These are phyloP conservation scores for Phlegmacium glaucopus DNA, from an alignment of 768 basidiomycete species.

Conservation along the genomic window DNA sequence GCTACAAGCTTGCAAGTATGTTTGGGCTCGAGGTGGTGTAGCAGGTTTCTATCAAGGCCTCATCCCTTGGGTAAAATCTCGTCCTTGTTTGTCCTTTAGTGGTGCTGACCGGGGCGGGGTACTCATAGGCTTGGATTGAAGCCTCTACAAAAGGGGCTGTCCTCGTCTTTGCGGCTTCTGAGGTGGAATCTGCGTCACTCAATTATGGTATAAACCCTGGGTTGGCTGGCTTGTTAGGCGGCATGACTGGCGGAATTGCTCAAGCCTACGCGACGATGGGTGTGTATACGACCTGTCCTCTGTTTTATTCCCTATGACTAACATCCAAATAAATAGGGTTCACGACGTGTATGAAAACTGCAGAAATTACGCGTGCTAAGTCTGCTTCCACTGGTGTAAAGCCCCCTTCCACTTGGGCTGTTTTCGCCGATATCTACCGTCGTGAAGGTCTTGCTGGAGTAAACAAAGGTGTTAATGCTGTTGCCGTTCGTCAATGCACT, in stretches of 20 bases:
- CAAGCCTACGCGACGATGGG: constrained; percentile 99
- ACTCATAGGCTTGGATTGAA: constrained; percentile 99
- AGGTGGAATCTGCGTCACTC: constrained; percentile 75
- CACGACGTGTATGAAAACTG: constrained; percentile 99
- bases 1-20: constrained; percentile 76
- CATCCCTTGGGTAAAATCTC: constrained; percentile 85
- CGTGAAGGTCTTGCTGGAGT: constrained; percentile 93
- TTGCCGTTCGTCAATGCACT: constrained; percentile 87
- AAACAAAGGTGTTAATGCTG: constrained; percentile 98
- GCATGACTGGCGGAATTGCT: constrained; percentile 95
- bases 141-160: constrained; percentile 98
- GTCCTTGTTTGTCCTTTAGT: constrained; percentile 3
- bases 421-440: constrained; percentile 93
- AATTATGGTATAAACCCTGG: constrained; percentile 74
- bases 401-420: constrained; percentile 89
- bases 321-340: constrained; percentile 56
- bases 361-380: constrained; percentile 95
- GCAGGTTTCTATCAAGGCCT: constrained; percentile 95
- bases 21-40: constrained; percentile 90
- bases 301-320: not conserved
- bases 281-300: constrained; percentile 37
- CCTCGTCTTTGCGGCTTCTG: constrained; percentile 92
- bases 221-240: constrained; percentile 85
- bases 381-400: constrained; percentile 80
- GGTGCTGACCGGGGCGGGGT: constrained; percentile 1